Evolutionary conservation across 2,329 filamentous ascomycete genomes (phyloP).

Genomic region (Cercospora sojina): DNA sequence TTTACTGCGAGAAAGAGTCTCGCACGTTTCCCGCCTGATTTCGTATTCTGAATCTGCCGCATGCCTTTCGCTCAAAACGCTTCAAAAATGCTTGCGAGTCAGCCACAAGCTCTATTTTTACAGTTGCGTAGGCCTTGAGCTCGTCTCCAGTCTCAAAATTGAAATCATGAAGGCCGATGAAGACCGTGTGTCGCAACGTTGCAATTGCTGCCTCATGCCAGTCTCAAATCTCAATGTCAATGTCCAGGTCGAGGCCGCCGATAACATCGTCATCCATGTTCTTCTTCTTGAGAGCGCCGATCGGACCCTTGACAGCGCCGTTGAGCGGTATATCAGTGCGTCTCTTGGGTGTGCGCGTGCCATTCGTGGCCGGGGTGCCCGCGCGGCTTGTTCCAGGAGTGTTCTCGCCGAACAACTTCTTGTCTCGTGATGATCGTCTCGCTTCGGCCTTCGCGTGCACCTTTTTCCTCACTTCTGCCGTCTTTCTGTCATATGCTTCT

Average conservation of each 20-base stretch:
- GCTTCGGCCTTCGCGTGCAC: constrained; percentile 31
- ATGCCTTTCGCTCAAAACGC: constrained; percentile 12
- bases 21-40: background rate
- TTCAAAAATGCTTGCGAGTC: background rate
- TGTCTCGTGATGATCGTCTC: constrained; percentile 33
- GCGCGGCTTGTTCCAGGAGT: constrained; percentile 47
- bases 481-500: constrained; percentile 50
- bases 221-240: constrained; percentile 78
- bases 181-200: background rate
- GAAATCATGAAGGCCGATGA: background rate
- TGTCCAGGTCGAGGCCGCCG: constrained; percentile 80
- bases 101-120: constrained; percentile 2
- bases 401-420: constrained; percentile 50
- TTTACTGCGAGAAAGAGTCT: background rate
- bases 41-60: background rate
- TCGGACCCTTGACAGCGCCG: constrained; percentile 54
- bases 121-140: background rate
- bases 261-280: constrained; percentile 92
- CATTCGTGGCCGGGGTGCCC: constrained; percentile 50
- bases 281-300: constrained; percentile 53
- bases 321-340: constrained; percentile 40
- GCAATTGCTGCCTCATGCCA: background rate
- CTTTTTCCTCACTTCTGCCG: constrained; percentile 53
- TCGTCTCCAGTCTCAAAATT: background rate
- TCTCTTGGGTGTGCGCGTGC: constrained; percentile 38